Evolutionary conservation across 495 filamentous ascomycete genomes (phyloP), one percentile per base, ranked within the genome.

Genomic region (Neurospora sp.): DNA sequence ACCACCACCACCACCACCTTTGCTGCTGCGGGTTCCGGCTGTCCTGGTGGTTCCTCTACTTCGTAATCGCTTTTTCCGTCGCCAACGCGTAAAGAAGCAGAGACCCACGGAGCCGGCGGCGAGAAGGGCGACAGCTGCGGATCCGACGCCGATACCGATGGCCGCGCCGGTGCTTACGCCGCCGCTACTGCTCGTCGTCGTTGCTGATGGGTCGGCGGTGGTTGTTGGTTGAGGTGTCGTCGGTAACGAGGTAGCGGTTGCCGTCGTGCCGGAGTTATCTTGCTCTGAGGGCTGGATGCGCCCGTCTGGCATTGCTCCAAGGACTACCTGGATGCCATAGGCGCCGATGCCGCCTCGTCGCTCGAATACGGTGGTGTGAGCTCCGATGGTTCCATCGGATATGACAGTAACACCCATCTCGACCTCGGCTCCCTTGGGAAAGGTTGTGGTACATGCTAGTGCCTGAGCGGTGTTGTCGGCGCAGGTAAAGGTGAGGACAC

Each of bases 141-240:
- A 78, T 39, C 77, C 79, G 39, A 80, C 71, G 18, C 74, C 77
- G 68, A 79, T 80, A 39, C 79, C 79, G 18, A 80, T 74, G 39
- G 73, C 74, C 4, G 78, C 75, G 6, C 71, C 70, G 31, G 76
- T 77, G 71, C 77, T 77, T 22, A 80, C 38, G n/a, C 76, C 71
- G 40, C 37, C 27, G 14, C 53, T 65, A 35, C 53, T 65, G 53
- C 53, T 61, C 6, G 53, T 65, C 14, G 53, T 35, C 27, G 53
- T 27, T 65, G 6, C 27, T 65, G 27, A 65, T 65, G 53, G 53
- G 27, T 59, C 22, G 22, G 11, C 20, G 48, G 27, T 65, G 12
- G 5, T 4, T 18, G 27, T 35, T 65, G 27, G 53, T 37, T 59
- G 48, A 27, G 11, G 2, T 27, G 48, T 27, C 48, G 53, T 65